Evolutionary conservation across 2,329 filamentous ascomycete genomes (phyloP).

Genomic region (Fusarium proliferatum): DNA sequence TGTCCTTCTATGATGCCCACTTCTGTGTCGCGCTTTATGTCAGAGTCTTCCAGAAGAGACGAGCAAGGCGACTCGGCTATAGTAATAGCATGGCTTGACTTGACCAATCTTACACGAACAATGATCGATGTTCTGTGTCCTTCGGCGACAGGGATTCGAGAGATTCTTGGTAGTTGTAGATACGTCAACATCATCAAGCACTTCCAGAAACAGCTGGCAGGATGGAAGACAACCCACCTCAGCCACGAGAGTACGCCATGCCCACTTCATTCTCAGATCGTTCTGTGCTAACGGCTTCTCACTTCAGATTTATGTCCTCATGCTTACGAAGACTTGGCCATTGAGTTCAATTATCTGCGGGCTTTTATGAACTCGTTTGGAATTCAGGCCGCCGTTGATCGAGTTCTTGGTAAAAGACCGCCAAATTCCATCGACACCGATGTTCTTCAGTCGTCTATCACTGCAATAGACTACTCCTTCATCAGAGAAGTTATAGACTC

Average conservation of each 20-base stretch:
- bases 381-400: slow-evolving; percentile 67
- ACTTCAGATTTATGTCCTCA: background rate
- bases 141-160: slow-evolving; percentile 49
- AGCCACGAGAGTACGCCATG: background rate
- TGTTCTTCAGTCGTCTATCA: slow-evolving; percentile 51
- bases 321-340: background rate
- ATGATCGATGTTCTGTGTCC: slow-evolving; percentile 50
- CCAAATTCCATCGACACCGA: background rate
- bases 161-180: background rate
- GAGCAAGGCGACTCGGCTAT: no score
- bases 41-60: background rate
- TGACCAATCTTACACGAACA: slow-evolving; percentile 17
- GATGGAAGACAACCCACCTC: slow-evolving; percentile 17
- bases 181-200: slow-evolving; percentile 29
- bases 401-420: slow-evolving; percentile 30
- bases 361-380: slow-evolving; percentile 60
- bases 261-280: accelerated
- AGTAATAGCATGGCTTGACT: slow-evolving; percentile 10
- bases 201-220: slow-evolving; percentile 21
- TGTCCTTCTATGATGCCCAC: slow-evolving; percentile 18
- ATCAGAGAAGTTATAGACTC: slow-evolving; percentile 67
- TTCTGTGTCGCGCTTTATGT: background rate
- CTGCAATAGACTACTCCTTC: slow-evolving; percentile 63
- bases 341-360: slow-evolving; percentile 60
- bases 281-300: accelerated